A percentile compares a stretch with the other conserved stretches of the same genome.
These are phyloP conservation scores for Haberlea rhodopensis DNA, from an alignment of 257 asterid species.

Conservation along the genomic window DNA sequence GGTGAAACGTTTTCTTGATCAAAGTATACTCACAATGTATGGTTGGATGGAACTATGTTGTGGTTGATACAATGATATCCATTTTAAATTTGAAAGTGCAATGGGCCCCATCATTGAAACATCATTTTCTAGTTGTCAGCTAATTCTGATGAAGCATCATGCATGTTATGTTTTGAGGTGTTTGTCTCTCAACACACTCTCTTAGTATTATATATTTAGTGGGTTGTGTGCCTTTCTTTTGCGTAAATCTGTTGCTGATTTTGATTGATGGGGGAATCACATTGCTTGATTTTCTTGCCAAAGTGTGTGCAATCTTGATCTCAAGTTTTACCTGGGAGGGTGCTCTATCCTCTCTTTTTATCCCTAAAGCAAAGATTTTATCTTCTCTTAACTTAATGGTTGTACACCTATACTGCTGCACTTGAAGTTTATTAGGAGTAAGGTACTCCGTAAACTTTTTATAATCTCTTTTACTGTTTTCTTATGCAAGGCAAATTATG, in stretches of 20 bases:
- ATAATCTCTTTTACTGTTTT: not conserved
- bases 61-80: not conserved
- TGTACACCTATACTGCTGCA: not conserved
- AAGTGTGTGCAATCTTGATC: not conserved
- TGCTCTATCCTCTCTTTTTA: not conserved
- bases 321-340: not conserved
- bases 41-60: not conserved
- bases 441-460: not conserved
- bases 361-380: too few species aligned
- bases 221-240: not conserved
- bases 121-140: not conserved
- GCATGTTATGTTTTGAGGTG: constrained; percentile 1
- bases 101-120: not conserved
- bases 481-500: not conserved
- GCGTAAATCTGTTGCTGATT: not conserved
- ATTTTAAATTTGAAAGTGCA: not conserved
- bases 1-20: not conserved
- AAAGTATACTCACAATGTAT: not conserved
- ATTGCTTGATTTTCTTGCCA: not conserved
- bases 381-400: not conserved
- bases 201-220: not conserved
- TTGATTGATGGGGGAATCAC: not conserved
- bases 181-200: not conserved
- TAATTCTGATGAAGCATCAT: not conserved
- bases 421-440: not conserved